A percentile compares a stretch with the other conserved stretches of the same genome.
phyloP scores from a whole-genome alignment of 345 rosid genomes.

The Sonneratia caseolaris region DNA sequence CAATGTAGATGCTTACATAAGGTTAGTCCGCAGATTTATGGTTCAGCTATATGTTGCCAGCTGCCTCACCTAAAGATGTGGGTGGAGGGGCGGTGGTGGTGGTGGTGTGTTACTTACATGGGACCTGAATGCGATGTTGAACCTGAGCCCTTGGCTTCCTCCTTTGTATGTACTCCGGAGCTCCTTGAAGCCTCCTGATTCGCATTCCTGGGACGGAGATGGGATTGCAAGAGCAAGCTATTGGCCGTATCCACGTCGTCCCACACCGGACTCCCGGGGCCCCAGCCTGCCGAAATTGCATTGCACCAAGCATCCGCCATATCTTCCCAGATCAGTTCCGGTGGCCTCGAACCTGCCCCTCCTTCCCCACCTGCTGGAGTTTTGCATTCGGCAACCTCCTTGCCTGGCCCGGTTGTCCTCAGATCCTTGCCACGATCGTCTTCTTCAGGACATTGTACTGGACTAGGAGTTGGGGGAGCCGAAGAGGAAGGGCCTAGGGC shows the following conservation, averaged over 20 bases:
- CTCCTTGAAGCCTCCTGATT: background rate
- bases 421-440: background rate
- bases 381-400: conserved; percentile 10
- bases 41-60: background rate
- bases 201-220: conserved; percentile 22
- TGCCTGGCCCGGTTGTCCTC: conserved; percentile 12
- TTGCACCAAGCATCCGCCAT: conserved; percentile 76
- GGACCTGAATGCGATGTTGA: background rate
- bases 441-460: background rate
- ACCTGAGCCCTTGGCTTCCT: background rate
- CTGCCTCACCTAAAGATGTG: background rate
- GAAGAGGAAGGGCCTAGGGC: conserved; percentile 20
- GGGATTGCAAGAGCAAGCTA: conserved; percentile 36
- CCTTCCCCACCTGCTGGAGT: background rate
- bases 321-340: conserved; percentile 57
- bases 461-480: conserved; percentile 1
- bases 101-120: background rate
- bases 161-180: background rate
- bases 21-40: background rate
- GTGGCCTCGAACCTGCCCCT: conserved; percentile 17
- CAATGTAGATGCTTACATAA: too few relatives aligned
- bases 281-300: conserved; percentile 78
- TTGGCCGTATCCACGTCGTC: conserved; percentile 63
- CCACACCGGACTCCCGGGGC: conserved; percentile 89
- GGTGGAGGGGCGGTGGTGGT: too few relatives aligned